Base-by-base conservation (phyloP, 768 basidiomycete genomes). In the Tylopilus intermedius region DNA sequence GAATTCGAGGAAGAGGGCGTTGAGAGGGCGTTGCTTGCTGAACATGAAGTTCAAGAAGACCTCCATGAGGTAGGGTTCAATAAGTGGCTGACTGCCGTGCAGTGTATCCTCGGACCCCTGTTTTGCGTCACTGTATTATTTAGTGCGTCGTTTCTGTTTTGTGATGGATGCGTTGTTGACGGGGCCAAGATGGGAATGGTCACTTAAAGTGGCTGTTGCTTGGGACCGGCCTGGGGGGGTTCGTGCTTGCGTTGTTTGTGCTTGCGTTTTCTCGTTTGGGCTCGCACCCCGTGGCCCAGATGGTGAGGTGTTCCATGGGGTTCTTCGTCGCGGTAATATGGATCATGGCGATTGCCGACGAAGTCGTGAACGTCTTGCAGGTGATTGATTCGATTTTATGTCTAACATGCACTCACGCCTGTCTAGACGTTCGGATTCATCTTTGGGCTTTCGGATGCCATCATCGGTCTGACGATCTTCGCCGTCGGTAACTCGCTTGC, bases 291-390 rank as follows among this genome's bases (percentile, higher is more conserved):
- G 63, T 78, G 13, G 76, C 80, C 43, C 78, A 82, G 51, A 76
- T 93, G 70, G 76, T 79, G 9, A 79, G 94, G 9, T 95, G 92
- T 63, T 86, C 84, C 22, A 85, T 94, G 77, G 95, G 96, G 0
- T 99, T 99, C 72, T 67, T 85, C 21, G 86, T 95, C 26, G 79
- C 93, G 3, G 81, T 97, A 55, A 84, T 97, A 8, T 99, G 96
- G 95, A 97, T 99, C 61, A 94, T 97, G 83, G 93, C 89, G 6
- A 94, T 98, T 45, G 94, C 94, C 1, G 94, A 96, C 66, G 94
- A 97, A 67, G 93, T 95, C 2, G 93, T 98, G 29, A 80, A 87
- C 45, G 85, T 97, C 10, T 78, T 98, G 9, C 84, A 88, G 74
- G 94, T 94, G 52, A 79, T 59, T 4, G 1, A 41, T 37, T 37